A percentile compares a stretch with the other conserved stretches of the same genome.
These are phyloP conservation scores for Nicotiana tabacum DNA, from an alignment of 257 asterid genomes.

Conservation along the genomic window DNA sequence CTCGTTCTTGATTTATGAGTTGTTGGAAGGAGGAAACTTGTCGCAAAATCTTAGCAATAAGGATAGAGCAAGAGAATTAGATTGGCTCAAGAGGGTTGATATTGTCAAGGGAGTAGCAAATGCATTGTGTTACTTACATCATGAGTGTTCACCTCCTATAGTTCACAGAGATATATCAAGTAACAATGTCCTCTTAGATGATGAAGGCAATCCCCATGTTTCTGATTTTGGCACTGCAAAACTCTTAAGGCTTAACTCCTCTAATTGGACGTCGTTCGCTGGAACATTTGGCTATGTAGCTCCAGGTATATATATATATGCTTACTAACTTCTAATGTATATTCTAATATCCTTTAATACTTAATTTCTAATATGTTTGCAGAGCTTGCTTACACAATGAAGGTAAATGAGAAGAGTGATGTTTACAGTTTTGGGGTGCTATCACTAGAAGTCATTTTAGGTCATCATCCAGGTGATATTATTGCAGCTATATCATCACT, in stretches of 20 bases:
- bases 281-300: slow-evolving; percentile 42
- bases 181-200: slow-evolving; percentile 30
- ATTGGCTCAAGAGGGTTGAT: slow-evolving; percentile 28
- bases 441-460: slow-evolving; percentile 29
- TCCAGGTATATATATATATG: slow-evolving; percentile 24
- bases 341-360: neutral
- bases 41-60: slow-evolving; percentile 1
- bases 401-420: slow-evolving; percentile 29
- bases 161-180: slow-evolving; percentile 42
- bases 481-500: neutral
- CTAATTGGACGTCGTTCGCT: slow-evolving; percentile 27
- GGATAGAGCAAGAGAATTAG: slow-evolving; percentile 19
- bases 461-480: slow-evolving; percentile 36
- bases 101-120: slow-evolving; percentile 30
- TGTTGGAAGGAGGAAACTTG: slow-evolving; percentile 29
- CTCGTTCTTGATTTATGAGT: slow-evolving; percentile 31
- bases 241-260: slow-evolving; percentile 23
- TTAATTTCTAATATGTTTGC: neutral
- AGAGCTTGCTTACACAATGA: slow-evolving; percentile 34
- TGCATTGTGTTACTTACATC: slow-evolving; percentile 36
- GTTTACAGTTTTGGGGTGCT: slow-evolving; percentile 32
- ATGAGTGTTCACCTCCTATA: slow-evolving; percentile 33
- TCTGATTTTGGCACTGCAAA: slow-evolving; percentile 43
- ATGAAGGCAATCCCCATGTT: slow-evolving; percentile 27
- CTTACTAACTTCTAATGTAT: neutral